Conservation (phyloP, 2,329 filamentous ascomycete species). For the Fusarium sp. region DNA sequence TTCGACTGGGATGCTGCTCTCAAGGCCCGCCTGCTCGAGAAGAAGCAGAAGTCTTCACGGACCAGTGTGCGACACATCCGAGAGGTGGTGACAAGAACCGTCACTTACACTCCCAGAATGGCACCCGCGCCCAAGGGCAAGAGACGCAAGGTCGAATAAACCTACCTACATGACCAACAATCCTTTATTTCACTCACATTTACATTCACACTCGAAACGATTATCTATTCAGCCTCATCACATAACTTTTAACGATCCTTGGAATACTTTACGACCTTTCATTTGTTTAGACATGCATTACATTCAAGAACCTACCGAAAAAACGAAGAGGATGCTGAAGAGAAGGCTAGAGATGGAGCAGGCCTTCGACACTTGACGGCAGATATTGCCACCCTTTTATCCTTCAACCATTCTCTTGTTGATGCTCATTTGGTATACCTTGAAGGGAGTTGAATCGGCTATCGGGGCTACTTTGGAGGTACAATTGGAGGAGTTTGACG, state of each 20-base stretch:
- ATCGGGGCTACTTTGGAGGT: conserved; percentile 42
- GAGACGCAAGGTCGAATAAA: conserved; percentile 78
- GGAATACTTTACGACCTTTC: conserved; percentile 45
- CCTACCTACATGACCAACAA: conserved; percentile 1
- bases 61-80: conserved; percentile 80
- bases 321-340: conserved; percentile 38
- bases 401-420: conserved; percentile 37
- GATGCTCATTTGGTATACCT: conserved; percentile 30
- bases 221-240: conserved; percentile 18
- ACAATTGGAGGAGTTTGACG: conserved; percentile 49
- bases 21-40: conserved; percentile 76
- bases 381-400: conserved; percentile 22
- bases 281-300: conserved; percentile 49
- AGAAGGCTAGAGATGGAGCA: conserved; percentile 33
- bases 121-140: conserved; percentile 94
- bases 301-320: conserved; percentile 35
- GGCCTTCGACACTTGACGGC: conserved; percentile 34
- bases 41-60: conserved; percentile 69
- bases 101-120: conserved; percentile 90
- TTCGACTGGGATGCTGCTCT: conserved; percentile 84
- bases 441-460: conserved; percentile 40
- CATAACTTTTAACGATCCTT: conserved; percentile 41
- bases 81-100: conserved; percentile 93
- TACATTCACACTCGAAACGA: conserved; percentile 21
- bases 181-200: conserved; percentile 1